phyloP scores from a whole-genome alignment of 208 protist species.

The Zelonia costaricensis region DNA sequence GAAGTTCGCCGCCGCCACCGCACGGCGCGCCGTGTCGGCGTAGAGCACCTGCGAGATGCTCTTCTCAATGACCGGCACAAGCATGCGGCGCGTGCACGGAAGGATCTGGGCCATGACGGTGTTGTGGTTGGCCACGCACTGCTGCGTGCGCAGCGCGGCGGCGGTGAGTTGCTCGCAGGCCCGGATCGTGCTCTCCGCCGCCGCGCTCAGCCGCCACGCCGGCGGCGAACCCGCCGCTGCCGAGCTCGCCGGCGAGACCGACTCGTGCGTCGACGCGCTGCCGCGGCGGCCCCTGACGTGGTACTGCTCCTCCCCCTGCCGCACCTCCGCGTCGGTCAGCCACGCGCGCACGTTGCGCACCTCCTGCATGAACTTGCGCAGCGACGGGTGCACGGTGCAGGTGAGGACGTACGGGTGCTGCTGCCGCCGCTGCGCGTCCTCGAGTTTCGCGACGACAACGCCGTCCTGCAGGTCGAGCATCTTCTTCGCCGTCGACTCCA shows the following conservation, averaged over 20 bases:
- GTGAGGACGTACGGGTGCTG: slow-evolving; percentile 35
- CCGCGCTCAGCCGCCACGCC: slow-evolving; percentile 36
- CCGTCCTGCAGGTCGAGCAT: slow-evolving; percentile 44
- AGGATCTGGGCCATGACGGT: slow-evolving; percentile 77
- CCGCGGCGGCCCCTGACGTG: neutral
- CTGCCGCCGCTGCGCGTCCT: slow-evolving; percentile 5
- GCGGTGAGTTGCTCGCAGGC: slow-evolving; percentile 61
- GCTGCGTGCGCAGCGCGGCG: slow-evolving; percentile 62
- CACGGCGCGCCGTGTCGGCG: slow-evolving; percentile 35
- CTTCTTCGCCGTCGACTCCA: slow-evolving; percentile 46
- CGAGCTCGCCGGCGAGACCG: too few relatives aligned
- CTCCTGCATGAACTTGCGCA: slow-evolving; percentile 73
- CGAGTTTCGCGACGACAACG: slow-evolving; percentile 34
- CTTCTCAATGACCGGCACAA: slow-evolving; percentile 51
- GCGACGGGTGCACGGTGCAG: slow-evolving; percentile 53
- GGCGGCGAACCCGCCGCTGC: neutral
- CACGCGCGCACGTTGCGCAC: slow-evolving; percentile 66
- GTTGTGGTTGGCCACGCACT: slow-evolving; percentile 86
- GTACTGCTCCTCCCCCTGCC: slow-evolving; percentile 2
- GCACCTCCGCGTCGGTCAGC: slow-evolving; percentile 26
- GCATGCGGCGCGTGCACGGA: slow-evolving; percentile 73
- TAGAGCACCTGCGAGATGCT: slow-evolving; percentile 67
- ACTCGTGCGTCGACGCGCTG: too few relatives aligned
- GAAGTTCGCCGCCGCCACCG: slow-evolving; percentile 67
- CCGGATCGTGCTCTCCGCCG: slow-evolving; percentile 44